phyloP scores from a whole-genome alignment of 306 rosid species.

The Casuarina cunninghamiana region DNA sequence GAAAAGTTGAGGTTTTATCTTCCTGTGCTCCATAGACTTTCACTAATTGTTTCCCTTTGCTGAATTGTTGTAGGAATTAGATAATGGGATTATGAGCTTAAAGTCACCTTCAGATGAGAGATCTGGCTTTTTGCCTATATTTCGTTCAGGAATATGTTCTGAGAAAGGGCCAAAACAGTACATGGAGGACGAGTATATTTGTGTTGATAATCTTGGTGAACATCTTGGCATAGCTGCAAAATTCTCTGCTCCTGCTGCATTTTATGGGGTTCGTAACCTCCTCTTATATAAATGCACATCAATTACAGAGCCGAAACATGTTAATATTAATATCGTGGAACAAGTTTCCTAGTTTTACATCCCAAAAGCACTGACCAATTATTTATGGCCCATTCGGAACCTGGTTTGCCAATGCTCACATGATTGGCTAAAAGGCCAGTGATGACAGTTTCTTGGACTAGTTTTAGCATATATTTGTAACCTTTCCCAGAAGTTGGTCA shows the following conservation, averaged over 20 bases:
- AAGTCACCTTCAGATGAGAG: constrained; percentile 43
- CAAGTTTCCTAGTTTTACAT: neutral
- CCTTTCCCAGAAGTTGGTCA: neutral
- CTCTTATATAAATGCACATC: constrained; percentile 1
- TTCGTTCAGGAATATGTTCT: constrained; percentile 59
- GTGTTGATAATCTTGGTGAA: constrained; percentile 44
- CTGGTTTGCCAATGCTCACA: neutral
- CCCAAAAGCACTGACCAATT: neutral
- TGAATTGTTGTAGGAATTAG: constrained; percentile 40
- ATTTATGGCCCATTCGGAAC: neutral
- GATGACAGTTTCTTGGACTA: neutral
- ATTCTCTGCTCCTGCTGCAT: constrained; percentile 57
- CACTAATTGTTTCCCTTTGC: constrained; percentile 8
- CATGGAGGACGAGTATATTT: constrained; percentile 67
- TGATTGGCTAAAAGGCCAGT: neutral
- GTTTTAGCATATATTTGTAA: neutral
- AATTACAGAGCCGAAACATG: neutral
- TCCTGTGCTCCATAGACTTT: neutral
- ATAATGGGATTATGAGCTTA: constrained; percentile 31
- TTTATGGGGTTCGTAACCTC: constrained; percentile 60
- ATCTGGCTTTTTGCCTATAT: constrained; percentile 33
- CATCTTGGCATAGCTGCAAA: constrained; percentile 16
- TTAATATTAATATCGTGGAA: constrained; percentile 5
- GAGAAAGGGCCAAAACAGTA: constrained; percentile 68
- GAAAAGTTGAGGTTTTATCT: neutral